These are phyloP conservation scores for Aphanomyces stellatus DNA, from an alignment of 352 stramenopile genomes.

Conservation along the genomic window DNA sequence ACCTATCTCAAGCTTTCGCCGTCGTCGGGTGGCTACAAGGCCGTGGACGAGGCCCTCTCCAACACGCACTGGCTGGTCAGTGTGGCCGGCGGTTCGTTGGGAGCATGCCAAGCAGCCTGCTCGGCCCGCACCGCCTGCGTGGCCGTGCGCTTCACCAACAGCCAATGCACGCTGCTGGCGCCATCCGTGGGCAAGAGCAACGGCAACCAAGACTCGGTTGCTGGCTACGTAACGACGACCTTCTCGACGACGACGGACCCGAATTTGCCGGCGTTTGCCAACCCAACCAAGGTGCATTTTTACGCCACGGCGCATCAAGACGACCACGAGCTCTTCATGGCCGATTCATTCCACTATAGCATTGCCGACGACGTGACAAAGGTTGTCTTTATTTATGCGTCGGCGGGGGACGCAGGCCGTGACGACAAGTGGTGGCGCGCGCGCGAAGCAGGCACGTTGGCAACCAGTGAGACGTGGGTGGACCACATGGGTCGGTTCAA, in stretches of 20 bases:
- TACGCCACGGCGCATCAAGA: slow-evolving; percentile 12
- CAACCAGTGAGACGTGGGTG: too few species aligned
- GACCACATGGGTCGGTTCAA: too few species aligned
- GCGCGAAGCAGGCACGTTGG: too few species aligned
- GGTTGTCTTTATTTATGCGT: slow-evolving; percentile 9
- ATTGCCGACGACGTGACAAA: neutral
- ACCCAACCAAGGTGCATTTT: neutral
- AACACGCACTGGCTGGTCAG: too few species aligned
- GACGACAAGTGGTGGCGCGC: neutral
- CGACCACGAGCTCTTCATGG: slow-evolving; percentile 15
- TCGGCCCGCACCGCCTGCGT: neutral
- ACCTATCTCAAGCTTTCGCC: neutral
- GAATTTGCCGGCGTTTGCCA: neutral
- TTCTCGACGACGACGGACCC: neutral
- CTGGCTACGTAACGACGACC: neutral
- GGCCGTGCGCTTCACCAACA: neutral
- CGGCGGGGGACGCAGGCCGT: neutral
- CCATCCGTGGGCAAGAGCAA: too few species aligned
- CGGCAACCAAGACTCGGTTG: too few species aligned
- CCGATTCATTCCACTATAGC: neutral
- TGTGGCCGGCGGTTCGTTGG: too few species aligned
- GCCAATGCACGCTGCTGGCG: neutral
- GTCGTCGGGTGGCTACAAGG: too few species aligned
- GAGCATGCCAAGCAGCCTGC: too few species aligned
- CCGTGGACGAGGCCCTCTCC: too few species aligned